phyloP scores from a whole-genome alignment of 495 filamentous ascomycete genomes.

The Podospora australis region DNA sequence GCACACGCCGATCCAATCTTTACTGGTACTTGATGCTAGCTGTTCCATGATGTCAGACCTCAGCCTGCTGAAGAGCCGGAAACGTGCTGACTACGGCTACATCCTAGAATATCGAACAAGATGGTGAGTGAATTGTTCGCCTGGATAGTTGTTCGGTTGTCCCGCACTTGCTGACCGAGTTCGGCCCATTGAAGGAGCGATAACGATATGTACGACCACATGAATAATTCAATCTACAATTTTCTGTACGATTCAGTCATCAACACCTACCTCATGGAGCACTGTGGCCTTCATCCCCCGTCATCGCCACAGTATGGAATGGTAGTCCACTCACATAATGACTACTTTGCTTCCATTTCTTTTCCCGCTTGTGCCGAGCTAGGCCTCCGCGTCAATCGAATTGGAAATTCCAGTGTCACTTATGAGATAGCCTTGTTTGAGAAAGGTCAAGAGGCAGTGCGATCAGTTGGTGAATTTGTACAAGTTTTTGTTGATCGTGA shows the following conservation, averaged over 20 bases:
- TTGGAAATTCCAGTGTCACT: constrained; percentile 82
- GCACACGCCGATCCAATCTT: too few relatives aligned
- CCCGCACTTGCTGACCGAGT: background rate
- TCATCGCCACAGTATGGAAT: constrained; percentile 65
- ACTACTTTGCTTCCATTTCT: constrained; percentile 77
- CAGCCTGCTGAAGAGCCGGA: constrained; percentile 53
- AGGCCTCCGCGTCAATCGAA: constrained; percentile 71
- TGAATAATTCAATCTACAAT: constrained; percentile 80
- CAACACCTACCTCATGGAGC: constrained; percentile 79
- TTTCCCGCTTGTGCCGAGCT: constrained; percentile 81
- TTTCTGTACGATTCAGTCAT: constrained; percentile 81
- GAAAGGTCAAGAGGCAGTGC: constrained; percentile 63
- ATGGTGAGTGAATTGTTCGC: constrained; percentile 55
- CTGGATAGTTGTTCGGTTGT: background rate
- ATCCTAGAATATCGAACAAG: constrained; percentile 78
- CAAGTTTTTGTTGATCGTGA: constrained; percentile 83
- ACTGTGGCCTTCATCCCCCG: constrained; percentile 69
- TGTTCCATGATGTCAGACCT: constrained; percentile 34
- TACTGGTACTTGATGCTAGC: too few relatives aligned
- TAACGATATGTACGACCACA: constrained; percentile 92
- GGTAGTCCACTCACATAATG: constrained; percentile 74
- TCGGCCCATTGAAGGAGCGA: constrained; percentile 55
- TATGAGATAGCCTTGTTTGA: constrained; percentile 91
- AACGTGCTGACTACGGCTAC: constrained; percentile 68
- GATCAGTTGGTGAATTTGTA: constrained; percentile 78